phyloP scores from a whole-genome alignment of 2,329 filamentous ascomycete genomes.

The Triangularia verruculosa region DNA sequence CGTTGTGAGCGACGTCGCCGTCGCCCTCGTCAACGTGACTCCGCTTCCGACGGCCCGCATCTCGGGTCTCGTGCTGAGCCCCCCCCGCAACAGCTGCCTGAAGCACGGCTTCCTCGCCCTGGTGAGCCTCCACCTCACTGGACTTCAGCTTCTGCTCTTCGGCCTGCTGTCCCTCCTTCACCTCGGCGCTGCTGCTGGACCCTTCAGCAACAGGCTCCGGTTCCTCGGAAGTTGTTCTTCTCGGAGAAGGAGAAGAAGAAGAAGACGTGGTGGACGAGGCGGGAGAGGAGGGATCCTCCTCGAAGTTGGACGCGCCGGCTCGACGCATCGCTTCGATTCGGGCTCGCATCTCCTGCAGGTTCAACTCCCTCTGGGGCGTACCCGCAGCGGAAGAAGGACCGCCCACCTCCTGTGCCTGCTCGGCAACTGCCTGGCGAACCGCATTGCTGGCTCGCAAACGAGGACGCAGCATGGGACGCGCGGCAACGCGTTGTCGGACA shows the following conservation, averaged over 20 bases:
- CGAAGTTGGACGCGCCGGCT: neutral
- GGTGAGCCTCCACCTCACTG: neutral
- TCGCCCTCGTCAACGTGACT: neutral
- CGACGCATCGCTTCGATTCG: neutral
- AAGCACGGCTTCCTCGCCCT: neutral
- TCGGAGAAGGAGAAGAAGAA: neutral
- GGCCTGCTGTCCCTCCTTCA: neutral
- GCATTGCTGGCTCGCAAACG: neutral
- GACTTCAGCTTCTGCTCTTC: neutral
- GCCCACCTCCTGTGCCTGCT: neutral
- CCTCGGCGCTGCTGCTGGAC: neutral
- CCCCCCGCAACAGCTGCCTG: neutral
- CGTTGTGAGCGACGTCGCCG: neutral
- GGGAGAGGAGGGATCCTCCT: neutral
- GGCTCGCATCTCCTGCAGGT: neutral
- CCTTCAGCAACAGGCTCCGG: neutral
- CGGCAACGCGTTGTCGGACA: neutral
- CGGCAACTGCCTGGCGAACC: neutral
- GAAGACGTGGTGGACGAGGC: neutral
- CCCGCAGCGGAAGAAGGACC: neutral
- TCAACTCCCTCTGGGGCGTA: no score
- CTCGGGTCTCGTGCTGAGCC: neutral
- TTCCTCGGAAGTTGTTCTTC: neutral
- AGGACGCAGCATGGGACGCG: neutral
- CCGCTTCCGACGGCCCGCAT: neutral